A percentile compares a stretch with the other conserved stretches of the same genome.
Conservation (phyloP, 2,329 filamentous ascomycete species). For the Gaeumannomyces sp. region DNA sequence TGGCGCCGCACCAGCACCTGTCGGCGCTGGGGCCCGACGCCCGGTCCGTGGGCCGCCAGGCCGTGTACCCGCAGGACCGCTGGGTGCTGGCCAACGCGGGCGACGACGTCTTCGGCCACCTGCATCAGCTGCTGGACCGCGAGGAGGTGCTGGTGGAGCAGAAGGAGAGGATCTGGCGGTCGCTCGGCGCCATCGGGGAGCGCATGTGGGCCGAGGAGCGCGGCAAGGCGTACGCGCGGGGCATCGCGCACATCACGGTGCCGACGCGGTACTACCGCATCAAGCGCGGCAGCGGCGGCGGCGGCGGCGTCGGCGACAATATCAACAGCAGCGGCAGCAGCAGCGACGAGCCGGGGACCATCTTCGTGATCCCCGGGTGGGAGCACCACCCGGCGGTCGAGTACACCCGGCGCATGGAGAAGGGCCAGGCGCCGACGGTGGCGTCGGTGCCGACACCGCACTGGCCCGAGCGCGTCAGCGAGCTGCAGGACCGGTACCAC, state of each 20-base stretch:
- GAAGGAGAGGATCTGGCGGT: constrained; percentile 27
- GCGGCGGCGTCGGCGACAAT: background rate
- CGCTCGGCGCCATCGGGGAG: constrained; percentile 35
- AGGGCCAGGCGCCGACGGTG: constrained; percentile 29
- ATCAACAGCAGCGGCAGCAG: no score
- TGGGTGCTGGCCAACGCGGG: constrained; percentile 50
- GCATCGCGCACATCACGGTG: constrained; percentile 43
- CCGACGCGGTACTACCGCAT: constrained; percentile 47
- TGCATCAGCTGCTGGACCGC: constrained; percentile 42
- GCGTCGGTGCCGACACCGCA: constrained; percentile 21
- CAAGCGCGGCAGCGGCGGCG: background rate
- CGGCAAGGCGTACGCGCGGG: constrained; percentile 29
- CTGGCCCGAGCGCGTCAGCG: constrained; percentile 27
- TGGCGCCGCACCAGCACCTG: constrained; percentile 45
- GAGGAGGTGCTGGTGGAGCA: constrained; percentile 35
- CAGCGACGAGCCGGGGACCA: constrained; percentile 26
- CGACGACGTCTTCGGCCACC: constrained; percentile 40
- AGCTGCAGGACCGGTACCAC: constrained; percentile 23
- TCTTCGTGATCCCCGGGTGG: constrained; percentile 49
- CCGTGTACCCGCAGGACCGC: constrained; percentile 49
- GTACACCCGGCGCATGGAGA: constrained; percentile 39
- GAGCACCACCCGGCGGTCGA: constrained; percentile 36
- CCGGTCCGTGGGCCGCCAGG: constrained; percentile 42
- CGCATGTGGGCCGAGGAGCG: constrained; percentile 24
- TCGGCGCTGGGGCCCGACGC: constrained; percentile 45